These are phyloP conservation scores for Phalaenopsis hybrid DNA, from an alignment of 116 monocot species.

Conservation along the genomic window DNA sequence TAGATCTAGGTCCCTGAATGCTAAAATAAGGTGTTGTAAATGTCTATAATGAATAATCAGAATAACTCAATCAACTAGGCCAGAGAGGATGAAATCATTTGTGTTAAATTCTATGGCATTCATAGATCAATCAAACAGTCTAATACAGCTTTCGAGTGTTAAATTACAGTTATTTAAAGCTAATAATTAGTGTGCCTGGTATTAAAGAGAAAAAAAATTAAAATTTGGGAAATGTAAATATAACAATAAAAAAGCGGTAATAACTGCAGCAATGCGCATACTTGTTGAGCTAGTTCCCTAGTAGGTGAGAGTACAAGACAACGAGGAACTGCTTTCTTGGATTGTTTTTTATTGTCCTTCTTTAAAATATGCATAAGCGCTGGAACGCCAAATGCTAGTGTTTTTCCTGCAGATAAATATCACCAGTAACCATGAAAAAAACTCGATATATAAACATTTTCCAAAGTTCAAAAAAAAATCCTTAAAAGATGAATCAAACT, in stretches of 20 bases:
- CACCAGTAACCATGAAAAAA: not conserved
- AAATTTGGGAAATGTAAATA: not conserved
- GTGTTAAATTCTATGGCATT: not conserved
- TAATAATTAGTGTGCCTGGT: not conserved
- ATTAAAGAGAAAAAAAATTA: not conserved
- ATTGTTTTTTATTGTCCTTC: slow-evolving; percentile 44
- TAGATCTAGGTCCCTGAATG: not conserved
- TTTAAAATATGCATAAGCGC: slow-evolving; percentile 79
- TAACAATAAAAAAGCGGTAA: not conserved
- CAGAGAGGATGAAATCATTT: not conserved
- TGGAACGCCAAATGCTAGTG: slow-evolving; percentile 92
- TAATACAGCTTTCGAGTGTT: not conserved
- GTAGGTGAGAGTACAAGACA: slow-evolving; percentile 91
- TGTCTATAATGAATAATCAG: not conserved
- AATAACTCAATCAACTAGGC: not conserved
- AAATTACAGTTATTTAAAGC: not conserved
- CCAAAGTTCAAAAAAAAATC: not conserved
- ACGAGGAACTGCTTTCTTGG: slow-evolving; percentile 70
- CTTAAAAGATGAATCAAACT: too few species aligned
- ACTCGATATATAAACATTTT: not conserved
- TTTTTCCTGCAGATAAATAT: slow-evolving; percentile 56
- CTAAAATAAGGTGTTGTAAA: not conserved
- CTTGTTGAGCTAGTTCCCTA: slow-evolving; percentile 96
- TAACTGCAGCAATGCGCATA: slow-evolving; percentile 14
- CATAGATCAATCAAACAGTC: not conserved